Conservation (phyloP, 192 early-diverging fungal genomes). For the Gonapodya prolifera region DNA sequence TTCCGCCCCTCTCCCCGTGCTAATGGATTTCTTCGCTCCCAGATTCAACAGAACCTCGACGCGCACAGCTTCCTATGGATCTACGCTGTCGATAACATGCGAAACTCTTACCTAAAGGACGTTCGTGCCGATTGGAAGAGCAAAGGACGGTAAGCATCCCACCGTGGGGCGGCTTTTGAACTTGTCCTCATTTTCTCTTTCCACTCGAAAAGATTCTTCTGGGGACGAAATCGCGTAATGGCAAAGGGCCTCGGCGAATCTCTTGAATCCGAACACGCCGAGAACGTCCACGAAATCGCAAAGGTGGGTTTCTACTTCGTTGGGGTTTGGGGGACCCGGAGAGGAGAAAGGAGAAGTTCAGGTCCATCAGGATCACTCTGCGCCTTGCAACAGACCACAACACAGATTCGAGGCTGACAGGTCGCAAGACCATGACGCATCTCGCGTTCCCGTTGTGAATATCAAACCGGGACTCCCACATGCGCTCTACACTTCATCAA, state of each 20-base stretch:
- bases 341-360: too few relatives aligned
- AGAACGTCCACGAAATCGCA: constrained; percentile 43
- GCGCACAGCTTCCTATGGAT: constrained; percentile 68
- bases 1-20: background rate
- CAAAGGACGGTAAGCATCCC: background rate
- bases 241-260: constrained; percentile 80
- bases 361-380: too few relatives aligned
- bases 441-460: background rate
- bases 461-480: background rate
- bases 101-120: constrained; percentile 83
- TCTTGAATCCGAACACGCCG: constrained; percentile 66
- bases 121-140: constrained; percentile 54
- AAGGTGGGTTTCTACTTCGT: constrained; percentile 14
- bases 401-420: background rate
- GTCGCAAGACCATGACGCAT: background rate
- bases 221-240: constrained; percentile 85
- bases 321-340: too few relatives aligned
- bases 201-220: constrained; percentile 53
- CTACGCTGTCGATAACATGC: constrained; percentile 80
- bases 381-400: too few relatives aligned
- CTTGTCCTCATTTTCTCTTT: background rate
- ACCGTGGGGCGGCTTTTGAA: background rate
- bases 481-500: background rate
- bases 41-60: constrained; percentile 55
- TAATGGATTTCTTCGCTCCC: too few relatives aligned